Evolutionary conservation across 495 filamentous ascomycete species (phyloP).

Genomic region (Terfezia boudieri): DNA sequence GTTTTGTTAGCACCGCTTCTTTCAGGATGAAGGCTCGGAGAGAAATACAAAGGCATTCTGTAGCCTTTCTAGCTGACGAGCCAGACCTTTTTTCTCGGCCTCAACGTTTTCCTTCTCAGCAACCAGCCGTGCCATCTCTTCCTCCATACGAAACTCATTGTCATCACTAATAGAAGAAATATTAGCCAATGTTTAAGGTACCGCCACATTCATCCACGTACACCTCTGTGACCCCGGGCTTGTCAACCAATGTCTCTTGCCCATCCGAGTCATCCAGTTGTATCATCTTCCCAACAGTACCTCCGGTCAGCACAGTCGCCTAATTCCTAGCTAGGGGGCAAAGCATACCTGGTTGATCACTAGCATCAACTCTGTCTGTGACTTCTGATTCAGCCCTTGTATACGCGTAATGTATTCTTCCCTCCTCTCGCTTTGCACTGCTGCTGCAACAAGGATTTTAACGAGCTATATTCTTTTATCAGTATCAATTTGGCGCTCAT

Average conservation of each 20-base stretch:
- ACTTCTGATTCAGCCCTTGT: conserved; percentile 12
- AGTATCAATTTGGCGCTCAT: no score
- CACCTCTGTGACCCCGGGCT: neutral
- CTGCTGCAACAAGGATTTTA: conserved; percentile 19
- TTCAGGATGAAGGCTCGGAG: neutral
- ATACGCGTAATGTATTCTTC: conserved; percentile 18
- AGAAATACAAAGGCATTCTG: conserved; percentile 11
- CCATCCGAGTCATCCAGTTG: conserved; percentile 1
- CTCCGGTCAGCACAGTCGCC: neutral
- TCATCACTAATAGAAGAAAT: conserved; percentile 4
- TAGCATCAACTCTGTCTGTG: conserved; percentile 18
- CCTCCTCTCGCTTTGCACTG: conserved; percentile 17
- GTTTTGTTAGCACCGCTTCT: no score
- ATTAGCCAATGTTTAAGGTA: no score
- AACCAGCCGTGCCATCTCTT: conserved; percentile 17
- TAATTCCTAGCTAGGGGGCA: neutral
- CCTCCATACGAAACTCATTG: conserved; percentile 18
- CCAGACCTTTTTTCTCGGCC: conserved; percentile 9
- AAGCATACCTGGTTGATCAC: conserved; percentile 13
- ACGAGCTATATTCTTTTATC: conserved; percentile 5
- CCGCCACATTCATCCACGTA: neutral
- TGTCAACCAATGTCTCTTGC: neutral
- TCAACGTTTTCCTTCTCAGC: conserved; percentile 17
- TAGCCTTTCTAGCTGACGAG: conserved; percentile 7
- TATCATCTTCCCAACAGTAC: conserved; percentile 10